Percentiles rank a stretch among this genome's conserved stretches.
phyloP scores from a whole-genome alignment of 1,284 basidiomycete genomes.

The Tremellales sp. region DNA sequence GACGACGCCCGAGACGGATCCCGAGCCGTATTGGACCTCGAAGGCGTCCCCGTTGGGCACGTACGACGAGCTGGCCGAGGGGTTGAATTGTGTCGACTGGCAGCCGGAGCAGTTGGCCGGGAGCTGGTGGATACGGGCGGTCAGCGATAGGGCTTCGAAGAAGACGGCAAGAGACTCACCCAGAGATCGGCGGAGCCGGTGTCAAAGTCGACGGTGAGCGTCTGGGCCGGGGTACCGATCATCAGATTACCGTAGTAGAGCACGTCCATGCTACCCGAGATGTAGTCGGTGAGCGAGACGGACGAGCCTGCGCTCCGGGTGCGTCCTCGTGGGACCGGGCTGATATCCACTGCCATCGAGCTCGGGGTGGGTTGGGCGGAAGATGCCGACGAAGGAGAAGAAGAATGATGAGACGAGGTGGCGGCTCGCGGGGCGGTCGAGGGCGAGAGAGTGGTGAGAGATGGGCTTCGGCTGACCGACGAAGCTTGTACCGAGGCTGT shows the following conservation, averaged over 20 bases:
- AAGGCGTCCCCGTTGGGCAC: constrained; percentile 18
- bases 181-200: constrained; percentile 51
- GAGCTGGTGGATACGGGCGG: constrained; percentile 4
- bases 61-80: constrained; percentile 15
- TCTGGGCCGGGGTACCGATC: constrained; percentile 36
- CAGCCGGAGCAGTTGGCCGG: constrained; percentile 22
- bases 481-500: too few relatives aligned
- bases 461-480: too few relatives aligned
- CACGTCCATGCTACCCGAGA: constrained; percentile 26
- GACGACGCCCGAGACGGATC: constrained; percentile 64
- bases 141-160: constrained; percentile 2
- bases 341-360: too few relatives aligned
- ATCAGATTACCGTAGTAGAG: constrained; percentile 31
- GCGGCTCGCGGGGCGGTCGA: too few relatives aligned
- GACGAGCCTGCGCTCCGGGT: too few relatives aligned
- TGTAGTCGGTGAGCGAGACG: constrained; percentile 28
- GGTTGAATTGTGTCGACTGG: constrained; percentile 20
- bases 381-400: too few relatives aligned
- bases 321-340: too few relatives aligned
- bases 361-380: too few relatives aligned
- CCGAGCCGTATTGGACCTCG: constrained; percentile 52
- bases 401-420: too few relatives aligned
- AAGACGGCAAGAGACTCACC: constrained; percentile 21
- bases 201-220: constrained; percentile 51
- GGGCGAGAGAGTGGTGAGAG: too few relatives aligned